Percentiles rank a stretch among this genome's conserved stretches.
These are phyloP conservation scores for Suillus paluster DNA, from an alignment of 768 basidiomycete species.

Conservation along the genomic window DNA sequence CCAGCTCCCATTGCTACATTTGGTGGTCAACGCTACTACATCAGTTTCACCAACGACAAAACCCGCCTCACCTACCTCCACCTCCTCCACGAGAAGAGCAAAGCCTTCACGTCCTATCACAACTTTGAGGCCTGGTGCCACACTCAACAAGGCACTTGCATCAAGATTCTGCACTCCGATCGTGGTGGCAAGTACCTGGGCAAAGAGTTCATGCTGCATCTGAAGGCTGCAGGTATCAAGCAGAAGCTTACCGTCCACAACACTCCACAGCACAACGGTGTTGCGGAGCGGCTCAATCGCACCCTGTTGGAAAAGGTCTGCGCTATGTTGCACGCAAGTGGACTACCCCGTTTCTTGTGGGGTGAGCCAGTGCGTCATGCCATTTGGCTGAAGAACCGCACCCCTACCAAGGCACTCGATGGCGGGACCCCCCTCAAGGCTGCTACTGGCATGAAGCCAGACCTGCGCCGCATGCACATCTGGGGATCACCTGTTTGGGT, in stretches of 20 bases:
- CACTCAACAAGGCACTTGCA: slow-evolving; percentile 6
- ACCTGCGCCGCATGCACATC: too few relatives aligned
- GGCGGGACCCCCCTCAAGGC: slow-evolving; percentile 27
- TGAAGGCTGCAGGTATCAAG: slow-evolving; percentile 18
- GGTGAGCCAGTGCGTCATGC: slow-evolving; percentile 31
- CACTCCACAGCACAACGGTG: slow-evolving; percentile 30
- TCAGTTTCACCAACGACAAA: slow-evolving; percentile 28
- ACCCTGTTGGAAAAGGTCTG: slow-evolving; percentile 14
- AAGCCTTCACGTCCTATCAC: slow-evolving; percentile 8
- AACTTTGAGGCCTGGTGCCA: slow-evolving; percentile 15
- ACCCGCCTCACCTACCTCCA: slow-evolving; percentile 1
- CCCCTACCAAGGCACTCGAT: slow-evolving; percentile 24
- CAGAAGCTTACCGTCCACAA: slow-evolving; percentile 20
- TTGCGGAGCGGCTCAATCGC: slow-evolving; percentile 20
- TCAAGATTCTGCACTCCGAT: slow-evolving; percentile 26
- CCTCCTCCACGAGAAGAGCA: not conserved
- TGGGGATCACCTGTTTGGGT: too few relatives aligned
- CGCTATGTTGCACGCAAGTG: slow-evolving; percentile 2
- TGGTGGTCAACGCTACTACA: slow-evolving; percentile 17
- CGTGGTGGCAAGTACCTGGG: slow-evolving; percentile 27
- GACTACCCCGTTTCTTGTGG: slow-evolving; percentile 37
- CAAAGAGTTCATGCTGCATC: slow-evolving; percentile 10
- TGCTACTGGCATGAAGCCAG: not conserved
- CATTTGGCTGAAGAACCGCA: slow-evolving; percentile 31
- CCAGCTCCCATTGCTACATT: slow-evolving; percentile 25